Conservation (phyloP, 2,329 filamentous ascomycete genomes). For the Aspergillus candidus region DNA sequence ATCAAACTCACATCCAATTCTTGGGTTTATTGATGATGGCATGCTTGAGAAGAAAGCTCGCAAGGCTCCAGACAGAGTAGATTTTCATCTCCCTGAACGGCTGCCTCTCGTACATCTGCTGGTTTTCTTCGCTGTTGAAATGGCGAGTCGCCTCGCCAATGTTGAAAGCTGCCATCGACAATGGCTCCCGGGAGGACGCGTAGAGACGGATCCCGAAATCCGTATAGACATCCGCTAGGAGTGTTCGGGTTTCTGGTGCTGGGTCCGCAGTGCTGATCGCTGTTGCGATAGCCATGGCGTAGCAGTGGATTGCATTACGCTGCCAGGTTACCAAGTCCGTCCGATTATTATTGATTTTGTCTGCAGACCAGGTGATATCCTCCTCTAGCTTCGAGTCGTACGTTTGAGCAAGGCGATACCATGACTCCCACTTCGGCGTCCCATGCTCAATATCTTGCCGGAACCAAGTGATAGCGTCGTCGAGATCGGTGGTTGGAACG, state of each 20-base stretch:
- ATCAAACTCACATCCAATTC: slow-evolving; percentile 53
- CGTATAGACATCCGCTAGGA: slow-evolving; percentile 59
- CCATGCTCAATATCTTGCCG: slow-evolving; percentile 77
- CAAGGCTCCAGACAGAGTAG: slow-evolving; percentile 61
- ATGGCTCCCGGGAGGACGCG: slow-evolving; percentile 61
- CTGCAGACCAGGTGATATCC: slow-evolving; percentile 78
- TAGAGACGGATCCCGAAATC: slow-evolving; percentile 66
- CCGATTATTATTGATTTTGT: slow-evolving; percentile 82
- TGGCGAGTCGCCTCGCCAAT: slow-evolving; percentile 58
- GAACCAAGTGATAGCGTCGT: slow-evolving; percentile 73
- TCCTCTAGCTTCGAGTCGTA: slow-evolving; percentile 87
- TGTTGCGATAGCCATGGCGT: slow-evolving; percentile 61
- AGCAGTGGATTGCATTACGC: slow-evolving; percentile 76
- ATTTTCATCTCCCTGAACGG: slow-evolving; percentile 54
- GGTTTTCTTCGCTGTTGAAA: slow-evolving; percentile 48
- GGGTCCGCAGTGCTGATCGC: slow-evolving; percentile 53
- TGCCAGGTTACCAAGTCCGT: slow-evolving; percentile 69
- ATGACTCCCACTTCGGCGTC: slow-evolving; percentile 77
- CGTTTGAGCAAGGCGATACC: slow-evolving; percentile 81
- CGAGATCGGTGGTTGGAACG: slow-evolving; percentile 74
- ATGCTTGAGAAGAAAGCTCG: slow-evolving; percentile 54
- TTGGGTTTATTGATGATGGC: slow-evolving; percentile 55
- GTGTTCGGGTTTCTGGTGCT: slow-evolving; percentile 47
- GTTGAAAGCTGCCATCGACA: slow-evolving; percentile 61
- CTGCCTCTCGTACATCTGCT: slow-evolving; percentile 52